Base-by-base conservation (phyloP, 1,284 basidiomycete species). In the Malassezia obtusa region DNA sequence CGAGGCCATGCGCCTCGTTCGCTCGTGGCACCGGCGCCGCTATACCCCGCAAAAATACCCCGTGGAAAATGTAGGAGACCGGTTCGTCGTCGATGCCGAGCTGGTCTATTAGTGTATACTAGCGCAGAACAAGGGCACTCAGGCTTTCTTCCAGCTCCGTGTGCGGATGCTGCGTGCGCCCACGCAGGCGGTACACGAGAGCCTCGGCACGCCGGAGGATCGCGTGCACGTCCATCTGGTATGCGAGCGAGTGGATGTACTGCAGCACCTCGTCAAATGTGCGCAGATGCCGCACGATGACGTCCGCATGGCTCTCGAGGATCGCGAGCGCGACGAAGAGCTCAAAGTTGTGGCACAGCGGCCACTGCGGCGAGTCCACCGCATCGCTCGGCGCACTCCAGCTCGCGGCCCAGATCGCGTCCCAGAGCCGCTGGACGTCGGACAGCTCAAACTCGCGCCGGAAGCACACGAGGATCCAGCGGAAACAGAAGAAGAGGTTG, bases 401-500 rank as follows among this genome's bases (percentile, higher is more conserved):
- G 25, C 53, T 51, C 6, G 62, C 56, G 0, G 67, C 49, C 62
- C 60, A 71, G 28, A 60, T 54, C 15, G 47, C 46, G 75, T 99
- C 94, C 94, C 94, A 99, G 8, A 98, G 77, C 19, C 82, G 80
- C 30, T 91, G 77, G 24, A 96, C 86, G 48, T 92, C 85, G 31
- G 86, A 81, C 75, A 96, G 91, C 2, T 83, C 77, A 74, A 98
- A 95, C 75, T 98, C 92, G 57, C 92, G 84, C 76, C 68, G 67
- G 51, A 69, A 71, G 9, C 61, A 50, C 10, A 67, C 68, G 11
- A 68, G 45, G 17, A 74, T 77, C 65, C 78, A 91, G 80, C 91
- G 82, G 81, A 94, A 98, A 75, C 89, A 94, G 79, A 96, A 96
- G 79, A 99, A 99, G 28, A 99, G 76, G 75, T 98, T 95, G 56